These are phyloP conservation scores for Fonsecaea nubica DNA, from an alignment of 2,329 filamentous ascomycete species.

Conservation along the genomic window DNA sequence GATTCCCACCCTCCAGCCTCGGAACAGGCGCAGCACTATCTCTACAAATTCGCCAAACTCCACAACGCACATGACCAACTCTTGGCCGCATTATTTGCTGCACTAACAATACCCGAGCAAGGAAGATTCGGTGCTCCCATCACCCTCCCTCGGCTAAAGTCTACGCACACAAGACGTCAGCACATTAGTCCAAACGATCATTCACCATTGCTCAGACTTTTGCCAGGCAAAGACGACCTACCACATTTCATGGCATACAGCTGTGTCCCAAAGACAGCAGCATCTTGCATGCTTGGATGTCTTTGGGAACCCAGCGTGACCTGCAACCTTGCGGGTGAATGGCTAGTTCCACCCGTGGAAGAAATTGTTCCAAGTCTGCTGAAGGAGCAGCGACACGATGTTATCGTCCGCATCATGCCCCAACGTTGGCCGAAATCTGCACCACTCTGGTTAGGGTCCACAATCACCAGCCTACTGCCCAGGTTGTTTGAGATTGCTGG, in stretches of 20 bases:
- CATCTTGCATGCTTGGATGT: neutral
- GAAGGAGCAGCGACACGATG: too few relatives aligned
- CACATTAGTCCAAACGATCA: too few relatives aligned
- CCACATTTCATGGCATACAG: too few relatives aligned
- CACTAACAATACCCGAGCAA: neutral
- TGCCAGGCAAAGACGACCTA: too few relatives aligned
- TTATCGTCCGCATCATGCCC: too few relatives aligned
- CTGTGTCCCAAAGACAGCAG: too few relatives aligned
- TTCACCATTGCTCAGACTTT: too few relatives aligned
- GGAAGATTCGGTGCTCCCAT: neutral
- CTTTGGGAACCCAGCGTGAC: neutral
- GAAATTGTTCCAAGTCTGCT: too few relatives aligned
- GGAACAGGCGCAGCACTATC: slow-evolving; percentile 4
- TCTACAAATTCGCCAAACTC: slow-evolving; percentile 11
- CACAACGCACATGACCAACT: slow-evolving; percentile 10
- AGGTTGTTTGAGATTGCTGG: slow-evolving; percentile 7
- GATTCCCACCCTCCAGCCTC: too few relatives aligned
- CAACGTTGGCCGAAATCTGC: neutral
- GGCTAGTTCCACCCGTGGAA: too few relatives aligned
- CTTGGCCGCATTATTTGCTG: slow-evolving; percentile 1
- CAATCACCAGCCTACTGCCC: slow-evolving; percentile 8
- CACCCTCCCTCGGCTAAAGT: neutral
- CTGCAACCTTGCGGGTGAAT: too few relatives aligned
- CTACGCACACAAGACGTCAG: too few relatives aligned
- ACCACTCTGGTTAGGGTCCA: slow-evolving; percentile 8